These are phyloP conservation scores for Mycena galericulata DNA, from an alignment of 768 basidiomycete genomes.

Conservation along the genomic window DNA sequence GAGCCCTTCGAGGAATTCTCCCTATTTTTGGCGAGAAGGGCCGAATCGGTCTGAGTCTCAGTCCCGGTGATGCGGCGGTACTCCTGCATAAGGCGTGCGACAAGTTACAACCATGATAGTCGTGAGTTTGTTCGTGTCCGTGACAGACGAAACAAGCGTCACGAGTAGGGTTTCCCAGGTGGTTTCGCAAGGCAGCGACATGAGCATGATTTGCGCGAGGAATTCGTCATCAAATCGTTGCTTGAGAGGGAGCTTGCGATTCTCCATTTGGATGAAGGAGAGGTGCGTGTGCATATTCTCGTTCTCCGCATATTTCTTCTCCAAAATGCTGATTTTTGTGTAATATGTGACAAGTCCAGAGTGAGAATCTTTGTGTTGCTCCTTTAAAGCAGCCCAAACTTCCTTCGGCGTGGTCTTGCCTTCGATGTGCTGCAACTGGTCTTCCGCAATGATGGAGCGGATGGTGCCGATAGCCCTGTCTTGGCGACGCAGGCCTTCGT, in stretches of 20 bases:
- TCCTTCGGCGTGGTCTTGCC: constrained; percentile 7
- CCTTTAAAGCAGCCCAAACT: not conserved
- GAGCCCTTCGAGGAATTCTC: not conserved
- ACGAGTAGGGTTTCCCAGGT: constrained; percentile 1
- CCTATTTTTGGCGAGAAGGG: constrained; percentile 6
- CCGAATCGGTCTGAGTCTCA: not conserved
- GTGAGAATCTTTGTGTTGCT: not conserved
- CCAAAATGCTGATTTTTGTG: constrained; percentile 5
- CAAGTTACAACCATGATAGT: not conserved
- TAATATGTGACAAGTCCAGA: constrained; percentile 1
- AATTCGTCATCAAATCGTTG: constrained; percentile 1
- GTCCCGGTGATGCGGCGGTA: not conserved
- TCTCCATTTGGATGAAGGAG: constrained; percentile 9
- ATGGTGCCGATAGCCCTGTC: constrained; percentile 16
- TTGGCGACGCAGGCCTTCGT: constrained; percentile 11
- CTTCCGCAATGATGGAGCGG: constrained; percentile 12
- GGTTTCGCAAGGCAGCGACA: not conserved
- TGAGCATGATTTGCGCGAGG: constrained; percentile 13
- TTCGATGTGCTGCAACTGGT: constrained; percentile 9
- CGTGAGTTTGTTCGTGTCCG: constrained; percentile 1
- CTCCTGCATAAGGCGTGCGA: constrained; percentile 9
- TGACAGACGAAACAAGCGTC: not conserved
- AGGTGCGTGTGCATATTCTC: constrained; percentile 15
- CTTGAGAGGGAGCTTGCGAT: not conserved
- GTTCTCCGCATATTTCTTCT: constrained; percentile 14